A percentile compares a stretch with the other conserved stretches of the same genome.
phyloP scores from a whole-genome alignment of 1,139 yeast genomes.

The Blastobotrys aristatus region DNA sequence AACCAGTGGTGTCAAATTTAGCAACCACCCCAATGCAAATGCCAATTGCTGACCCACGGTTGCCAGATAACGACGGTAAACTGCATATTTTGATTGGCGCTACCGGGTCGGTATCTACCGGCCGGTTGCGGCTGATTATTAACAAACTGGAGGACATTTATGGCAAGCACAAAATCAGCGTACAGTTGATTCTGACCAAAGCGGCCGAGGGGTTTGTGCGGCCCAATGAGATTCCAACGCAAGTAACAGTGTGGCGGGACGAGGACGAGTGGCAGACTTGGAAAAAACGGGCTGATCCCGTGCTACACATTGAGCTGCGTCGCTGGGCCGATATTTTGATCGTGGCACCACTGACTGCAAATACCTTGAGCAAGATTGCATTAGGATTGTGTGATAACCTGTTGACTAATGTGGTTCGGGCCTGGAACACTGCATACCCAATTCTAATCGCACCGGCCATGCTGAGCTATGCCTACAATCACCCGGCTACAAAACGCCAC shows the following conservation, averaged over 20 bases:
- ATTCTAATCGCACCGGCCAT: slow-evolving; percentile 87
- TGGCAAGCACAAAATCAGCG: slow-evolving; percentile 64
- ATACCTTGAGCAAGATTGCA: slow-evolving; percentile 84
- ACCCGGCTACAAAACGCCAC: slow-evolving; percentile 82
- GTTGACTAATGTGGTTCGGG: slow-evolving; percentile 79
- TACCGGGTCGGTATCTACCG: slow-evolving; percentile 81
- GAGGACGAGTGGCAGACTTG: slow-evolving; percentile 89
- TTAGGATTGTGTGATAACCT: slow-evolving; percentile 86
- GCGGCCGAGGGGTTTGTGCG: slow-evolving; percentile 78
- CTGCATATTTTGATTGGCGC: slow-evolving; percentile 82
- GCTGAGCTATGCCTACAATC: slow-evolving; percentile 87
- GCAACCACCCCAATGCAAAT: background rate
- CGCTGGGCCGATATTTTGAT: slow-evolving; percentile 93
- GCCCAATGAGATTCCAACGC: slow-evolving; percentile 53
- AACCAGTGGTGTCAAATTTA: background rate
- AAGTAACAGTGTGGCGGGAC: slow-evolving; percentile 79
- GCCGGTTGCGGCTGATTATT: slow-evolving; percentile 69
- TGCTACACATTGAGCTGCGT: slow-evolving; percentile 83
- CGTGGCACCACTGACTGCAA: slow-evolving; percentile 87
- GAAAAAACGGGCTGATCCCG: slow-evolving; percentile 83
- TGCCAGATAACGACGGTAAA: slow-evolving; percentile 89
- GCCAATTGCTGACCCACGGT: slow-evolving; percentile 58
- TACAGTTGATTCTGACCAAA: slow-evolving; percentile 75
- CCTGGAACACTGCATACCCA: slow-evolving; percentile 90
- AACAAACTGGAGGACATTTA: slow-evolving; percentile 74